These are phyloP conservation scores for Triadica sebifera DNA, from an alignment of 345 rosid species.

Conservation along the genomic window DNA sequence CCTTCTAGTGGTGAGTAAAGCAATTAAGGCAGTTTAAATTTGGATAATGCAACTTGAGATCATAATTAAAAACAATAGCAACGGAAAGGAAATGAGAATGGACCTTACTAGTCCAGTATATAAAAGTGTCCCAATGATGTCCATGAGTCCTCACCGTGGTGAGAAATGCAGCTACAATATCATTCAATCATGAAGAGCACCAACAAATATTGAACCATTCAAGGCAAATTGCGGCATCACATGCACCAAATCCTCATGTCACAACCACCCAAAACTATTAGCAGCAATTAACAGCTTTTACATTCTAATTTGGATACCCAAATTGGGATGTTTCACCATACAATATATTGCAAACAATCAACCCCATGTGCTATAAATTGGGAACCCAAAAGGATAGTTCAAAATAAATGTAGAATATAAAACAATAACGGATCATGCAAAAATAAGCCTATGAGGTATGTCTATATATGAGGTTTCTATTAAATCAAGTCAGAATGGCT, in stretches of 20 bases:
- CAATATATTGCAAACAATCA: not conserved
- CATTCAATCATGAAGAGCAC: not conserved
- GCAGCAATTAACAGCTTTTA: not conserved
- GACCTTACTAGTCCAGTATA: not conserved
- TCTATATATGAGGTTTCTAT: not conserved
- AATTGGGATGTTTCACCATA: not conserved
- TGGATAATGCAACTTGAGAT: not conserved
- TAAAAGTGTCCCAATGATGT: not conserved
- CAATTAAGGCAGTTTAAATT: not conserved
- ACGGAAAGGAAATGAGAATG: not conserved
- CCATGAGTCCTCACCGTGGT: not conserved
- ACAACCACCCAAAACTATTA: not conserved
- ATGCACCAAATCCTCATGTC: not conserved
- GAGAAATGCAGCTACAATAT: not conserved
- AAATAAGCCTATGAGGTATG: no score
- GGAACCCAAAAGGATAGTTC: not conserved
- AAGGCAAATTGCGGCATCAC: not conserved
- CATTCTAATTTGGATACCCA: not conserved
- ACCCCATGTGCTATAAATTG: not conserved
- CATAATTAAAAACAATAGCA: not conserved
- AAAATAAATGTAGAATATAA: not conserved
- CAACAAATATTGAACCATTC: not conserved
- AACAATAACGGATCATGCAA: no score
- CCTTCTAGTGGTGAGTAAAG: no score
- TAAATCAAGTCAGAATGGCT: slow-evolving; percentile 8